Percentiles rank a stretch among this genome's conserved stretches.
These are phyloP conservation scores for Chlamydomonas applanata DNA, from an alignment of 139 green algal species.

Conservation along the genomic window DNA sequence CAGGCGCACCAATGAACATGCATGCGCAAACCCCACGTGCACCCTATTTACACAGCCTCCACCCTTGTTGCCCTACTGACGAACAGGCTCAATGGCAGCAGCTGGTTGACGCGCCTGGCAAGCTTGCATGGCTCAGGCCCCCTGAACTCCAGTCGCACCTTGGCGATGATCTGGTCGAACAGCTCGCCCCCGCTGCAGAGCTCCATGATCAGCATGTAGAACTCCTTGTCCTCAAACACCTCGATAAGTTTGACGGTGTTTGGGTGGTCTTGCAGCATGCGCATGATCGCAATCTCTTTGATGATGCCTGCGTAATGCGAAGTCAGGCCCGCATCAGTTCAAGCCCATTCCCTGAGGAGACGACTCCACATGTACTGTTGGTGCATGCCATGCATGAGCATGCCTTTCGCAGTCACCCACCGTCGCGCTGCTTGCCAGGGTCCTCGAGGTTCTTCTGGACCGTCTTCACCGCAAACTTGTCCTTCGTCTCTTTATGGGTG, in stretches of 20 bases:
- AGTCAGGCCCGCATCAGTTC: no score
- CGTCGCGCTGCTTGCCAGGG: conserved; percentile 50
- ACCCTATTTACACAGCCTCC: no score
- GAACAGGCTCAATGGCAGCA: no score
- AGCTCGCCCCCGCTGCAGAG: conserved; percentile 64
- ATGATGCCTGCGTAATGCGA: conserved; percentile 54
- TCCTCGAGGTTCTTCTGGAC: conserved; percentile 50
- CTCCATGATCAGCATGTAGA: conserved; percentile 55
- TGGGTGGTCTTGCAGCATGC: conserved; percentile 52
- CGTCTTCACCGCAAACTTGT: conserved; percentile 45
- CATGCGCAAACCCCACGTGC: no score
- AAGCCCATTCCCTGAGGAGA: no score
- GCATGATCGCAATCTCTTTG: conserved; percentile 69
- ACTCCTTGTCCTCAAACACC: conserved; percentile 52
- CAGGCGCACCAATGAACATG: no score
- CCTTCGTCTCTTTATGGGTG: conserved; percentile 37
- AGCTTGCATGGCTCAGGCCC: not conserved
- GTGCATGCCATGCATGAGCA: not conserved
- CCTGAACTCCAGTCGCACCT: conserved; percentile 22
- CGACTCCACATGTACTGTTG: not conserved
- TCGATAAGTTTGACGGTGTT: conserved; percentile 52
- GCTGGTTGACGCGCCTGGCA: not conserved
- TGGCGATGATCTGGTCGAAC: conserved; percentile 73
- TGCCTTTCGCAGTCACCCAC: conserved; percentile 32
- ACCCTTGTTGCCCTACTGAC: no score